These are phyloP conservation scores for Solidago caesia DNA, from an alignment of 129 eudicot genomes.

Conservation along the genomic window DNA sequence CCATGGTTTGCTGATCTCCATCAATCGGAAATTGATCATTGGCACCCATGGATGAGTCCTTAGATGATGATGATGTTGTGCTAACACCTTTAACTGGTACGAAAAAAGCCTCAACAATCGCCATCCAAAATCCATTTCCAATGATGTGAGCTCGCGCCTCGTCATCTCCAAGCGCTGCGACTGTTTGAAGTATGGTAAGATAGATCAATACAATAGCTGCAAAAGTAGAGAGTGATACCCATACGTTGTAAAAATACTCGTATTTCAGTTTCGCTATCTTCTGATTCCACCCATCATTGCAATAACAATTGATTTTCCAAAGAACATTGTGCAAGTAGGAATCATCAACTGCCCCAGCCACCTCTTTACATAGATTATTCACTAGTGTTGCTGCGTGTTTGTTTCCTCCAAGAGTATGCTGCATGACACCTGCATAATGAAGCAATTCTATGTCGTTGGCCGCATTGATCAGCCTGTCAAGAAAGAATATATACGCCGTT, in stretches of 20 bases:
- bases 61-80: neutral
- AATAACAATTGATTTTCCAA: constrained; percentile 29
- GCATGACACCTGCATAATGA: constrained; percentile 39
- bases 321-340: constrained; percentile 37
- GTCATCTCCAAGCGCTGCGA: neutral
- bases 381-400: constrained; percentile 41
- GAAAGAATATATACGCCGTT: constrained; percentile 42
- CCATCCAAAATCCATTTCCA: constrained; percentile 18
- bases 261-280: constrained; percentile 28
- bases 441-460: constrained; percentile 40
- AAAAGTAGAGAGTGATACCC: constrained; percentile 34
- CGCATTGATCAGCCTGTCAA: constrained; percentile 38
- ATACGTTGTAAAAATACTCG: constrained; percentile 36
- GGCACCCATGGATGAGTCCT: too few relatives aligned
- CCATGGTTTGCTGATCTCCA: too few relatives aligned
- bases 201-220: constrained; percentile 30
- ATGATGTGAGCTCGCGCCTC: neutral
- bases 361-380: constrained; percentile 42
- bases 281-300: constrained; percentile 19
- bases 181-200: constrained; percentile 38
- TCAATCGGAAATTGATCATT: too few relatives aligned
- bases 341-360: constrained; percentile 33
- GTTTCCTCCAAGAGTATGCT: constrained; percentile 46
- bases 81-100: constrained; percentile 12
- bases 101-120: constrained; percentile 5